Base-by-base conservation (phyloP, 768 basidiomycete genomes). In the Xerocomellus chrysenteron region DNA sequence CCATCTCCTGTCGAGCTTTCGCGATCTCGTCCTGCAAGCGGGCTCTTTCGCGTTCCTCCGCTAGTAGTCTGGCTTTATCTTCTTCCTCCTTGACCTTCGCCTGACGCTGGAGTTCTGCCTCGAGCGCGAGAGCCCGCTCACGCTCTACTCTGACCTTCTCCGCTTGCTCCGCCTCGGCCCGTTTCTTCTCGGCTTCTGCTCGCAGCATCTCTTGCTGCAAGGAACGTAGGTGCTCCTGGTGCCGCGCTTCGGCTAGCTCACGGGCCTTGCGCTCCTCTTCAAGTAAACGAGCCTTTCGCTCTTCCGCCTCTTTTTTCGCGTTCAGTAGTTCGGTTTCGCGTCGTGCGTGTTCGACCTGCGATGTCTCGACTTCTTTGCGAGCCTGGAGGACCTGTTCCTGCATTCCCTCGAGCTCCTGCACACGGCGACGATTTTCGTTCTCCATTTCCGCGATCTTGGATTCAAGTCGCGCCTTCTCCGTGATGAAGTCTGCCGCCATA, bases 401-500 rank as follows among this genome's bases (percentile, higher is more conserved):
- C 54, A 73, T 47, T 16, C 51, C 60, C 58, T 58, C 57, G 47
- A 72, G 58, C 54, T 62, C 60, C 24, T 57, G 41, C 10, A 60
- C 21, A 8, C 40, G 56, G 14, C 51, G 62, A 39, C 47, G 58
- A 45, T 63, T 66, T 17, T 72, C 64, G 4, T 42, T 36, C 50
- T 72, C 70, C 70, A 72, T 72, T 48, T 55, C 45, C 6, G 50
- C 52, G 21, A 72, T 68, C 60, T 5, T 55, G 16, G 68, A 68
- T 52, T 71, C 66, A 3, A 73, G 73, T 36, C 73, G 62, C 32
- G 58, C 56, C 50, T 75, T 76, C 60, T 80, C 76, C 28, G 70
- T 68, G 45, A 59, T 49, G 56, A 76, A 80, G 30, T 74, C 70
- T 13, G 75, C 67, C 0, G 70, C 76, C 62, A 81, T 69, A n/a